Evolutionary conservation across 2,329 filamentous ascomycete species (phyloP), one percentile per base, ranked within the genome.

Genomic region (Aaosphaeria pasadenensis): DNA sequence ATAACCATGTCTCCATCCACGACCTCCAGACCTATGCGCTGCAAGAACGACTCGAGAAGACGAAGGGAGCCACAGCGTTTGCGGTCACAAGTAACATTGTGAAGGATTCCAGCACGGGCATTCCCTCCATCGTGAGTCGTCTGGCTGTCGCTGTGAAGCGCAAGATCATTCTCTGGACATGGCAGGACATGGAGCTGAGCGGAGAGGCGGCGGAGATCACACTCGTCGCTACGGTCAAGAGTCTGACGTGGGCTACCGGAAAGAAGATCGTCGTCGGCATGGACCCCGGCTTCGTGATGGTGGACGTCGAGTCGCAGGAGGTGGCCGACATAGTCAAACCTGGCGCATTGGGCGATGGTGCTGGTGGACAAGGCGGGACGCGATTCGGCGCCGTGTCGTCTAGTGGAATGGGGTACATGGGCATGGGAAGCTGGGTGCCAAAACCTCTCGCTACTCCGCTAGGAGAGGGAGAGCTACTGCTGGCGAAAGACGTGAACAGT

Each of bases 401-500:
- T 46, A 88, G 87, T 6, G 89, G 90, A 42, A 96, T 97, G 90
- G 91, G 91, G 40, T 97, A 97, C 65, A 95, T 97, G 82, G 92
- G 92, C 1, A 85, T 97, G 66, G 91, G 89, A 43, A 88, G 89
- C 39, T 94, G 91, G 75, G 89, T 92, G 47, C 92, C 94, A 1
- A 95, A 89, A 63, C 95, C 94, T 5, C 78, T 99, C 59, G 89
- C 89, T 5, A 86, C 91, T 5, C 87, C 87, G 57, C 78, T 99
- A 9, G 82, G 84, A 3, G 88, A 95, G 54, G 88, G 89, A 4
- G 83, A 96, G 71, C 83, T 97, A 66, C 74, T 99, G 49, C 78
- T 99, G n/a, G 90, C 92, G n/a, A 96, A 95, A 69, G 94, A 99
- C 59, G 90, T 96, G 61, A 95, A 96, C 67, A 95, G 91, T 1